Percentiles rank a stretch among this genome's conserved stretches.
phyloP scores from a whole-genome alignment of 306 rosid species.

The Spatholobus suberectus region DNA sequence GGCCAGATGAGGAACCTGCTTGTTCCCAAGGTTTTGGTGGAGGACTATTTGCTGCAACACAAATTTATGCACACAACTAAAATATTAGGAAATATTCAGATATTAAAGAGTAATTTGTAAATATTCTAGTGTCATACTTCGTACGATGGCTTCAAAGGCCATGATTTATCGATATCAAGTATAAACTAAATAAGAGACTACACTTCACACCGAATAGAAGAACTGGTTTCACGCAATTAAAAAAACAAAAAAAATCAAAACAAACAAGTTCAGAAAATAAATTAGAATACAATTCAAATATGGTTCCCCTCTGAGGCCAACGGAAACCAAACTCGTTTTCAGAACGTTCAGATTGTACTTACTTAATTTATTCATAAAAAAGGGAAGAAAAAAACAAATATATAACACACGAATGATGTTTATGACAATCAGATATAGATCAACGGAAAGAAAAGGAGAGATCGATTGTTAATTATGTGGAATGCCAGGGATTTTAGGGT shows the following conservation, averaged over 20 bases:
- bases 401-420: not conserved
- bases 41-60: conserved; percentile 70
- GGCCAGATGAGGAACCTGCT: conserved; percentile 80
- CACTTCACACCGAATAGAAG: not conserved
- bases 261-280: not conserved
- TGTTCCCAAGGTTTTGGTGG: conserved; percentile 98
- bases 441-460: not conserved
- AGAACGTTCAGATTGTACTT: not conserved
- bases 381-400: not conserved
- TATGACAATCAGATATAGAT: not conserved
- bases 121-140: not conserved
- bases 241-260: not conserved
- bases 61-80: conserved; percentile 14
- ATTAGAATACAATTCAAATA: not conserved
- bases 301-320: not conserved
- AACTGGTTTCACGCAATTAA: not conserved
- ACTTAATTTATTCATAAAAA: not conserved
- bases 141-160: not conserved
- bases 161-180: conserved; percentile 1
- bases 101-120: not conserved
- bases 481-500: not conserved
- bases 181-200: not conserved
- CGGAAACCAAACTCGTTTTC: not conserved
- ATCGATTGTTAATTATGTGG: not conserved
- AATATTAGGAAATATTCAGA: not conserved